Conservation (phyloP, 352 stramenopile genomes). For the Lagenidium giganteum region DNA sequence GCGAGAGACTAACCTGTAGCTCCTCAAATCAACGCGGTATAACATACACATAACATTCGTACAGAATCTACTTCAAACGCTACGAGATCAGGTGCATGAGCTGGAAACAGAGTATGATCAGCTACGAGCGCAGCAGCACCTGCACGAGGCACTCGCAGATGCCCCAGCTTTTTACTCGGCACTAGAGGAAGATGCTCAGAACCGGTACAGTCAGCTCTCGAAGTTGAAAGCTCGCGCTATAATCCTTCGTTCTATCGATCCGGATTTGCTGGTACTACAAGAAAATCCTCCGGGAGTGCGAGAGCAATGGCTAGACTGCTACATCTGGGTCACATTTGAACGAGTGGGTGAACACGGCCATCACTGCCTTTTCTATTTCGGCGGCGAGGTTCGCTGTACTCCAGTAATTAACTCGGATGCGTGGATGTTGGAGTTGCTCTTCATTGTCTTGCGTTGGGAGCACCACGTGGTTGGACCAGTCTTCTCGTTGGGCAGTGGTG, state of each 20-base stretch:
- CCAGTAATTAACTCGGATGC: conserved; percentile 3
- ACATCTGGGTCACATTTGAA: conserved; percentile 18
- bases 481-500: conserved; percentile 8
- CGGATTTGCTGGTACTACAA: conserved; percentile 1
- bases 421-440: conserved; percentile 21
- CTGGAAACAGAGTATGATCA: conserved; percentile 8
- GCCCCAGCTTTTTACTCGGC: too few relatives aligned
- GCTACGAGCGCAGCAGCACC: too few relatives aligned
- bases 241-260: conserved; percentile 14
- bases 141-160: too few relatives aligned
- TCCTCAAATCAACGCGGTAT: too few relatives aligned
- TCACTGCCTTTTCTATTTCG: conserved; percentile 12
- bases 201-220: too few relatives aligned
- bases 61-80: conserved; percentile 12
- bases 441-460: conserved; percentile 17
- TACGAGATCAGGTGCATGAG: not conserved
- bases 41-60: too few relatives aligned
- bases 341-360: conserved; percentile 3
- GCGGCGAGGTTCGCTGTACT: conserved; percentile 11
- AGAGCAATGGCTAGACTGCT: conserved; percentile 20
- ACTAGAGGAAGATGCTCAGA: too few relatives aligned
- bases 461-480: conserved; percentile 3
- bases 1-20: too few relatives aligned
- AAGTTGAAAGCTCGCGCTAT: too few relatives aligned
- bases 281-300: conserved; percentile 8